phyloP scores from a whole-genome alignment of 2,329 filamentous ascomycete genomes.

The Phaeosphaeriaceae sp. region DNA sequence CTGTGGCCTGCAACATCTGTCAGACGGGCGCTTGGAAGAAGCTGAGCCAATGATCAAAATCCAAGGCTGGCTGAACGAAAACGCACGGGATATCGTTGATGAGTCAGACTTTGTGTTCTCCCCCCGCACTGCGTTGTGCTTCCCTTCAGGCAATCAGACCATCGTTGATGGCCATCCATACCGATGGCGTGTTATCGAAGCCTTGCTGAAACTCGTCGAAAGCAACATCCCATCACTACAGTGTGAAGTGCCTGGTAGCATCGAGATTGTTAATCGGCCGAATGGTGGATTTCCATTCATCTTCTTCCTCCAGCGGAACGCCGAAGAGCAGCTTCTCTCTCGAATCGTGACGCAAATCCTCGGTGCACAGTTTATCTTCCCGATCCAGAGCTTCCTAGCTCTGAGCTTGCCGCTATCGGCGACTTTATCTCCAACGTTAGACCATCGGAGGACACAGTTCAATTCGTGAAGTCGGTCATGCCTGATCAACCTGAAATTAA shows the following conservation, averaged over 20 bases:
- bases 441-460: conserved; percentile 16
- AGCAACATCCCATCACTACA: conserved; percentile 18
- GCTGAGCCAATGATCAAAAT: conserved; percentile 58
- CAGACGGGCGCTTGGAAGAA: conserved; percentile 53
- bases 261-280: conserved; percentile 56
- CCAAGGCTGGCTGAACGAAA: conserved; percentile 58
- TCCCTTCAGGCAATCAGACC: conserved; percentile 51
- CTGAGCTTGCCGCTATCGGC: conserved; percentile 34
- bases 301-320: conserved; percentile 59
- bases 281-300: conserved; percentile 59
- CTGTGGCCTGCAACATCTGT: conserved; percentile 64
- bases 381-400: conserved; percentile 30
- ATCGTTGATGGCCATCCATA: conserved; percentile 50
- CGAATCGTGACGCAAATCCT: conserved; percentile 42
- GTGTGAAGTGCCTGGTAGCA: conserved; percentile 50
- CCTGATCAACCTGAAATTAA: conserved; percentile 51
- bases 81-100: conserved; percentile 67
- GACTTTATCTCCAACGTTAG: conserved; percentile 41
- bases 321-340: conserved; percentile 36
- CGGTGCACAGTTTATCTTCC: conserved; percentile 33
- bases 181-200: conserved; percentile 49
- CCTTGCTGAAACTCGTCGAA: conserved; percentile 42
- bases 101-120: conserved; percentile 61
- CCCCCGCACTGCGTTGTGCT: conserved; percentile 52
- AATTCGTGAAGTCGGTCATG: conserved; percentile 36